These are phyloP conservation scores for Tanozyma kutaoensis DNA, from an alignment of 805 yeast species.

Conservation along the genomic window DNA sequence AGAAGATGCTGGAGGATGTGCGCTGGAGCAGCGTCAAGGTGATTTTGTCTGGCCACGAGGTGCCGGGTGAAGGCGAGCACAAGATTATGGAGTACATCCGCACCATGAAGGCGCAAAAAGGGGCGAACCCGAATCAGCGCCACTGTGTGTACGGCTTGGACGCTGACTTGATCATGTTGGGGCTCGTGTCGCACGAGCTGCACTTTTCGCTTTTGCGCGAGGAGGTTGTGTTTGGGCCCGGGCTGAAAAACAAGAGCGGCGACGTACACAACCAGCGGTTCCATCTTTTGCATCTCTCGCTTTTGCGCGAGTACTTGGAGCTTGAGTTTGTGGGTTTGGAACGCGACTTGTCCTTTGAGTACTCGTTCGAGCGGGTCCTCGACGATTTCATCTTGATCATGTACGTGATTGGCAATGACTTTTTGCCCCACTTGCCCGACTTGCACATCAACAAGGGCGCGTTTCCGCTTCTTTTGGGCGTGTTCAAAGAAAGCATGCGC, in stretches of 20 bases:
- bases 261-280: constrained; percentile 70
- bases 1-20: constrained; percentile 75
- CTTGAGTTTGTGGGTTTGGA: constrained; percentile 69
- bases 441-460: constrained; percentile 92
- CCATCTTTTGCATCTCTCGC: constrained; percentile 68
- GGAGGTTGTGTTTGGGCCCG: constrained; percentile 79
- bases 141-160: constrained; percentile 94
- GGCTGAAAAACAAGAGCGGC: constrained; percentile 18
- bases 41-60: constrained; percentile 85
- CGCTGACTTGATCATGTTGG: constrained; percentile 92
- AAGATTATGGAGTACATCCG: constrained; percentile 91
- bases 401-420: constrained; percentile 96
- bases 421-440: constrained; percentile 93
- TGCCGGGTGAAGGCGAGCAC: constrained; percentile 98
- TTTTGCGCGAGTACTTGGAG: constrained; percentile 83
- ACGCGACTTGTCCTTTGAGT: constrained; percentile 49
- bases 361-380: constrained; percentile 74
- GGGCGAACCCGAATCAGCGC: constrained; percentile 66
- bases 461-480: constrained; percentile 78
- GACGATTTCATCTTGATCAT: constrained; percentile 88
- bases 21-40: constrained; percentile 73
- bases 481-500: constrained; percentile 72
- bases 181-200: constrained; percentile 87
- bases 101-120: constrained; percentile 57
- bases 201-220: constrained; percentile 90